Conservation (phyloP, 2,329 filamentous ascomycete species). For the Teratosphaeria pseudoeucalypti region DNA sequence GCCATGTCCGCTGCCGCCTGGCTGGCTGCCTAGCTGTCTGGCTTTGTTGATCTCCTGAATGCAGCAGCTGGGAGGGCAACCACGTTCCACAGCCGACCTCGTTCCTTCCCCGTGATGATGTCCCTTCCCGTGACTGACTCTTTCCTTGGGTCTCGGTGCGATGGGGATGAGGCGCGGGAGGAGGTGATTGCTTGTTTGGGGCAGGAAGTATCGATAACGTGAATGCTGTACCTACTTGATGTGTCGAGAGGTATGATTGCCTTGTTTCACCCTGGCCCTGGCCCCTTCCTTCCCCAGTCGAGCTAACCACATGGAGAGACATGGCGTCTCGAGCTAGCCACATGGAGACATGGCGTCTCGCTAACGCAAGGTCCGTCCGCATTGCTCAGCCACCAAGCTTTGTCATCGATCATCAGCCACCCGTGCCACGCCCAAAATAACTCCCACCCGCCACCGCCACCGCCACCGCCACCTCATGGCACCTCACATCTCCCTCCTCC, state of each 20-base stretch:
- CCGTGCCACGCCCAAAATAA: neutral
- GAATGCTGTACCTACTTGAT: neutral
- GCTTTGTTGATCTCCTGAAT: neutral
- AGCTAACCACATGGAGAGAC: too few species aligned
- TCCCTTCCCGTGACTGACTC: neutral
- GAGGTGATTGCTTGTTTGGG: too few species aligned
- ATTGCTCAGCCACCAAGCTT: neutral
- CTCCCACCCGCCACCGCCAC: neutral
- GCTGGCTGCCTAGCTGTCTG: neutral
- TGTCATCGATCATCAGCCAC: neutral
- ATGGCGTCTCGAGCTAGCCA: too few species aligned
- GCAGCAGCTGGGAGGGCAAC: neutral
- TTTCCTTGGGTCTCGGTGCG: neutral
- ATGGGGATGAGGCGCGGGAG: neutral
- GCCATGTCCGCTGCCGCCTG: constrained; percentile 3
- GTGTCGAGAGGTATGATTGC: neutral
- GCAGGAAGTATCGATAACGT: too few species aligned
- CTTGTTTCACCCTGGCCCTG: neutral
- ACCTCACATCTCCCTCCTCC: neutral
- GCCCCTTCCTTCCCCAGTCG: neutral
- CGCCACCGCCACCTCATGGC: neutral
- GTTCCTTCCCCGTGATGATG: neutral
- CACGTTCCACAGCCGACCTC: neutral
- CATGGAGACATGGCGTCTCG: too few species aligned
- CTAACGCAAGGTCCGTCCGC: neutral